Evolutionary conservation across 305 asterid genomes (phyloP).

Genomic region (Solanum aculeatissimum): DNA sequence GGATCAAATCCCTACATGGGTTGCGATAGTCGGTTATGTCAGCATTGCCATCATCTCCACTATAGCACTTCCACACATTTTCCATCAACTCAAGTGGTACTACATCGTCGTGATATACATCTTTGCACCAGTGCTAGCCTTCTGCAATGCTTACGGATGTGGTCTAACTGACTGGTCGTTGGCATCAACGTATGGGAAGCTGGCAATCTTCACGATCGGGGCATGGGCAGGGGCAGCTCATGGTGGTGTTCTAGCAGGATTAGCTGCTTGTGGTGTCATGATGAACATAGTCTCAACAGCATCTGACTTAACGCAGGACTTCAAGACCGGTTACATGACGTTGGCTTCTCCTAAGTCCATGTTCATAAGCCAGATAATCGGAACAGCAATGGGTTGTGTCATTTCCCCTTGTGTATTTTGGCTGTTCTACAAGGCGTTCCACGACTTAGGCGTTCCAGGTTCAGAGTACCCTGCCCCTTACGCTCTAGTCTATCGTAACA

Average conservation of each 20-base stretch:
- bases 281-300: slow-evolving; percentile 13
- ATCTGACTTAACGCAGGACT: slow-evolving; percentile 10
- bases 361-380: slow-evolving; percentile 7
- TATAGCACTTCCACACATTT: slow-evolving; percentile 9
- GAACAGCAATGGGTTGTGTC: slow-evolving; percentile 13
- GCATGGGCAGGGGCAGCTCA: slow-evolving; percentile 7
- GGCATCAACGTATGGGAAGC: slow-evolving; percentile 10
- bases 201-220: slow-evolving; percentile 5
- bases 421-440: slow-evolving; percentile 4
- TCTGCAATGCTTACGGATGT: slow-evolving; percentile 8
- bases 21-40: background rate
- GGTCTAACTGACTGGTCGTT: slow-evolving; percentile 13
- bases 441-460: background rate
- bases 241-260: slow-evolving; percentile 9
- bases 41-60: slow-evolving; percentile 4
- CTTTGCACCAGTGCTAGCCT: slow-evolving; percentile 12
- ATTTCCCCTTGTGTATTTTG: slow-evolving; percentile 5
- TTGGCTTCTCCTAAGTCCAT: slow-evolving; percentile 9
- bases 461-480: slow-evolving; percentile 6
- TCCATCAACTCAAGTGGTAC: slow-evolving; percentile 15
- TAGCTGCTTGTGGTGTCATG: slow-evolving; percentile 15
- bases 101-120: slow-evolving; percentile 6
- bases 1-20: slow-evolving; percentile 15
- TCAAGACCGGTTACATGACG: slow-evolving; percentile 13
- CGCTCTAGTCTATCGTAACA: background rate